Evolutionary conservation across 176 grass and related monocot genomes (phyloP).

Genomic region (Lolium perenne): DNA sequence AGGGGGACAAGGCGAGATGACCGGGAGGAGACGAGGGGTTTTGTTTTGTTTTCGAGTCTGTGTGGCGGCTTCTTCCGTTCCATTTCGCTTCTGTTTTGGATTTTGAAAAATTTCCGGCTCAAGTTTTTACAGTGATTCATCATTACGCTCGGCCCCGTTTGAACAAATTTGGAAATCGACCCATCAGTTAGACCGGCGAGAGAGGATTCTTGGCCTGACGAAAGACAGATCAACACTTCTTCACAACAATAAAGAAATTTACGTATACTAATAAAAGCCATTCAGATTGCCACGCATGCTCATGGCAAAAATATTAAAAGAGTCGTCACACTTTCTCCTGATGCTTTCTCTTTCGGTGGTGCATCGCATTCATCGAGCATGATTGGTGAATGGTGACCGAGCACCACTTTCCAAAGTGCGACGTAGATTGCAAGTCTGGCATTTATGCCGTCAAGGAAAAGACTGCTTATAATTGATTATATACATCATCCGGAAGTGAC

Average conservation of each 20-base stretch:
- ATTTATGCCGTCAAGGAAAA: slow-evolving; percentile 13
- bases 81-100: slow-evolving; percentile 1
- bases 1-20: slow-evolving; percentile 21
- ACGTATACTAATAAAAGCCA: not conserved
- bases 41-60: not conserved
- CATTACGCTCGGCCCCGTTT: no score
- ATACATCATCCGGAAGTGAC: not conserved
- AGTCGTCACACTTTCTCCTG: not conserved
- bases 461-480: not conserved
- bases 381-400: slow-evolving; percentile 32
- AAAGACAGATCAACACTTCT: not conserved
- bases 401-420: not conserved
- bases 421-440: slow-evolving; percentile 27
- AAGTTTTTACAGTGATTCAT: not conserved
- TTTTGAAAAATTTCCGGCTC: not conserved
- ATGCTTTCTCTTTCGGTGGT: slow-evolving; percentile 31
- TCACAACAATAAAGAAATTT: not conserved
- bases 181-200: not conserved
- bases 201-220: not conserved
- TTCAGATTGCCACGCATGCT: slow-evolving; percentile 6
- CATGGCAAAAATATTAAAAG: not conserved
- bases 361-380: slow-evolving; percentile 40
- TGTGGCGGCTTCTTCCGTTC: not conserved
- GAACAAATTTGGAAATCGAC: no score
- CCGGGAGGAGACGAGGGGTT: slow-evolving; percentile 23